phyloP scores from a whole-genome alignment of 2,329 filamentous ascomycete species.

The Nigrospora osmanthi region DNA sequence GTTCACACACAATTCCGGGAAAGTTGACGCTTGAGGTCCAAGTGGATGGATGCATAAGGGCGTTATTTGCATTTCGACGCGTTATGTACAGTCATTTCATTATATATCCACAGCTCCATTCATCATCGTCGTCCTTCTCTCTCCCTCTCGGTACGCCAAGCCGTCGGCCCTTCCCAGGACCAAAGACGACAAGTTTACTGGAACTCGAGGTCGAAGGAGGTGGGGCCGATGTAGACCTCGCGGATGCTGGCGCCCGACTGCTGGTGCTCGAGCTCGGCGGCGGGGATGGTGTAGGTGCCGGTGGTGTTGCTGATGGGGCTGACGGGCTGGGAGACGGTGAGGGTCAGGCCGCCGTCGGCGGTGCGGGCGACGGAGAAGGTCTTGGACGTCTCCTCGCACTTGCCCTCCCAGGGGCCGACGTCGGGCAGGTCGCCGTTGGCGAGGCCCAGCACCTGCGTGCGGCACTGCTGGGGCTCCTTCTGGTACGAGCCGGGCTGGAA shows the following conservation, averaged over 20 bases:
- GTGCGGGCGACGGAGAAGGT: neutral
- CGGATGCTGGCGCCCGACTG: neutral
- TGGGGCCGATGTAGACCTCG: constrained; percentile 2
- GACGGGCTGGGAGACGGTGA: neutral
- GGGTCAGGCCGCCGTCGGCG: neutral
- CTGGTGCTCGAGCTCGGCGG: neutral
- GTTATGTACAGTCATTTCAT: no score
- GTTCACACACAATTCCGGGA: no score
- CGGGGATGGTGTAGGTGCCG: constrained; percentile 1
- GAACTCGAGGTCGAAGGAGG: constrained; percentile 1
- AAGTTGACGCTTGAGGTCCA: no score
- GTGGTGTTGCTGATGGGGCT: neutral
- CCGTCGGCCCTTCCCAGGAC: no score
- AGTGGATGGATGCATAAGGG: no score
- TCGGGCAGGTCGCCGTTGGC: neutral
- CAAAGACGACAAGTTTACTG: no score
- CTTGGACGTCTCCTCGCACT: neutral
- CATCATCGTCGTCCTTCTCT: no score
- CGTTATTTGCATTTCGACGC: no score
- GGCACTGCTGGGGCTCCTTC: neutral
- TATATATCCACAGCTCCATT: no score
- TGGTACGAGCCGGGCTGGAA: neutral
- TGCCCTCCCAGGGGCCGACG: neutral
- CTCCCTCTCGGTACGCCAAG: no score
- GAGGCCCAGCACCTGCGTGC: neutral